A percentile compares a stretch with the other conserved stretches of the same genome.
Evolutionary conservation across 179 eudicot genomes (phyloP).

Genomic region (Silene coronaria): DNA sequence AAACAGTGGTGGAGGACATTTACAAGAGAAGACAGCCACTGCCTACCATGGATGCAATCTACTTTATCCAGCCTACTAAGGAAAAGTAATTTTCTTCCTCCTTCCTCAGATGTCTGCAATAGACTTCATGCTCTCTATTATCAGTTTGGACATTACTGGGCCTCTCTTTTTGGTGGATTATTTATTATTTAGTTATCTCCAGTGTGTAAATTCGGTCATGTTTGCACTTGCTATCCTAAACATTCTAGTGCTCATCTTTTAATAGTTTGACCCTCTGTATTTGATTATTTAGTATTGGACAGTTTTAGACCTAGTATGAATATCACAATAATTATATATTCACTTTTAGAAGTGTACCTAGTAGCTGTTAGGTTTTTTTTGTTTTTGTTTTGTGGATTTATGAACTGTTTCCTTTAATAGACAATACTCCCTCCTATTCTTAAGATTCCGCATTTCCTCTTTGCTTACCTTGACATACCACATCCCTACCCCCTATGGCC

Average conservation of each 20-base stretch:
- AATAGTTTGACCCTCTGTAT: too few relatives aligned
- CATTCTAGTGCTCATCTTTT: too few relatives aligned
- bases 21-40: slow-evolving; percentile 86
- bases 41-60: slow-evolving; percentile 93
- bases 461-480: too few relatives aligned
- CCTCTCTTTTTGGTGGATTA: too few relatives aligned
- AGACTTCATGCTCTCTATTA: background rate
- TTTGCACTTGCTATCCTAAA: background rate
- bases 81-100: slow-evolving; percentile 56
- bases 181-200: background rate
- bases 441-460: too few relatives aligned
- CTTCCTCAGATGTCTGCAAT: background rate
- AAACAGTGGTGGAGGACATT: slow-evolving; percentile 96
- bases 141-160: too few relatives aligned
- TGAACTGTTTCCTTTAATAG: background rate
- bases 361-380: background rate
- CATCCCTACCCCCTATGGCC: too few relatives aligned
- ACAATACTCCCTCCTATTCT: too few relatives aligned
- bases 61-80: slow-evolving; percentile 89
- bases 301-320: background rate
- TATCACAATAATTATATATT: background rate
- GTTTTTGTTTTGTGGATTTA: background rate
- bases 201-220: background rate
- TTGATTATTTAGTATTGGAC: too few relatives aligned
- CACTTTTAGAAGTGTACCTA: background rate